Conservation (phyloP, 176 grass and related monocot species). For the sorghum (Sorghum bicolor) region DNA sequence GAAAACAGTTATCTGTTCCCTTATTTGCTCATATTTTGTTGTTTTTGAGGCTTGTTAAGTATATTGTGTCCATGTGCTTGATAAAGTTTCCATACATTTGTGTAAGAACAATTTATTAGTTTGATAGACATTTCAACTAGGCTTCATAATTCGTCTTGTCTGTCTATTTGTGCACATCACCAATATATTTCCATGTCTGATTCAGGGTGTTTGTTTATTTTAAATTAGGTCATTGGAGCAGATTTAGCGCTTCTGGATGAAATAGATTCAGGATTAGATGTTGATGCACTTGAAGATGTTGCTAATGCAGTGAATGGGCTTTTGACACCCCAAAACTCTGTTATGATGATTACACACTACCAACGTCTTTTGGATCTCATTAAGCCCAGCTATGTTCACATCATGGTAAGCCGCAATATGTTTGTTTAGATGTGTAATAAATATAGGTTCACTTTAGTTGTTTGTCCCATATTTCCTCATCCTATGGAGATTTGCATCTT, state of each 20-base stretch:
- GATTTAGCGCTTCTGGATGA: constrained; percentile 97
- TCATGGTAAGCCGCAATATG: constrained; percentile 60
- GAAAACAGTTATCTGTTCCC: not conserved
- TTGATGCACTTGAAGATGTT: constrained; percentile 94
- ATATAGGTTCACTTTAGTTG: not conserved
- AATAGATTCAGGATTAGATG: constrained; percentile 96
- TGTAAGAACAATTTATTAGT: not conserved
- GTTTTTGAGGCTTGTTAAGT: not conserved
- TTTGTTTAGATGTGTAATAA: not conserved
- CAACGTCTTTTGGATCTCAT: constrained; percentile 88
- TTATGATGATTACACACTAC: constrained; percentile 98
- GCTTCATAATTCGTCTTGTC: constrained; percentile 8
- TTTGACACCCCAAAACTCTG: constrained; percentile 69
- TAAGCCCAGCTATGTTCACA: constrained; percentile 80
- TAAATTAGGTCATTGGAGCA: constrained; percentile 76
- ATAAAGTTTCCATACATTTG: not conserved
- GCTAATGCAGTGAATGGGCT: constrained; percentile 79
- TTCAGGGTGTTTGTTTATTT: constrained; percentile 20
- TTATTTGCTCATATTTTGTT: not conserved
- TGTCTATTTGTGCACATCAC: constrained; percentile 19
- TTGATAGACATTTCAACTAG: constrained; percentile 17
- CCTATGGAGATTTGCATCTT: not conserved
- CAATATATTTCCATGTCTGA: constrained; percentile 6
- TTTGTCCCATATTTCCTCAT: not conserved
- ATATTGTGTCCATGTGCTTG: not conserved